Base-by-base conservation (phyloP, 2,329 filamentous ascomycete genomes). In the Penicillium brasilianum region DNA sequence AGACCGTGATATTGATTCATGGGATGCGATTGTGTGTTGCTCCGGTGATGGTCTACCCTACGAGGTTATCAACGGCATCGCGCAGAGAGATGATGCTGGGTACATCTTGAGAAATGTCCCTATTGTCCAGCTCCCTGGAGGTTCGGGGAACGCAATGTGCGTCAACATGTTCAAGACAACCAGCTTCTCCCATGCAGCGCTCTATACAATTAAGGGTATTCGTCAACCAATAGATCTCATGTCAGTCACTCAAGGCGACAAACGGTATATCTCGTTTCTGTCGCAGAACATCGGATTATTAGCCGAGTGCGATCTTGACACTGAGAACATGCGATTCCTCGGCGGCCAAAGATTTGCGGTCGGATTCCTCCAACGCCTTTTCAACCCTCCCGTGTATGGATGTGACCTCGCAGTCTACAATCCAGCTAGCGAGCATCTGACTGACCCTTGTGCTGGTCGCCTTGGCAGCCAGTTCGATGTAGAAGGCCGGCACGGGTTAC, bases 231-330 rank as follows among this genome's bases (percentile, higher is more conserved):
- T 39, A 18, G 37, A 39, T 39, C 37, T 39, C 14, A 39, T 39
- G 37, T 39, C 16, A n/a, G 37, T 39, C 37, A 39, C 37, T 18
- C 37, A 39, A 39, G 37, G 37, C 37, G 37, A 39, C 37, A 39
- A 39, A 39, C 37, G 37, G 37, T 39, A 39, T 39, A 7, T 39
- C 5, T 39, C 37, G 37, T 39, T 39, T 39, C 37, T 39, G 18
- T 55, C 51, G 4, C 51, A 58, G 16, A 51, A n/a, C 6, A 6
- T 58, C 20, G 28, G 37, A 30, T 14, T 51, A 36, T 34, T 43
- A 22, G 51, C 46, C 4, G 28, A 58, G 18, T 58, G 46, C 46
- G 48, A 32, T 43, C n/a, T 52, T 14, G 30, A 61, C 13, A 63
- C 51, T 14, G 25, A 62, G 57, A 32, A 14, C 20, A 18, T 55